Base-by-base conservation (phyloP, 108 stramenopile species). In the Conticribra guillardii region DNA sequence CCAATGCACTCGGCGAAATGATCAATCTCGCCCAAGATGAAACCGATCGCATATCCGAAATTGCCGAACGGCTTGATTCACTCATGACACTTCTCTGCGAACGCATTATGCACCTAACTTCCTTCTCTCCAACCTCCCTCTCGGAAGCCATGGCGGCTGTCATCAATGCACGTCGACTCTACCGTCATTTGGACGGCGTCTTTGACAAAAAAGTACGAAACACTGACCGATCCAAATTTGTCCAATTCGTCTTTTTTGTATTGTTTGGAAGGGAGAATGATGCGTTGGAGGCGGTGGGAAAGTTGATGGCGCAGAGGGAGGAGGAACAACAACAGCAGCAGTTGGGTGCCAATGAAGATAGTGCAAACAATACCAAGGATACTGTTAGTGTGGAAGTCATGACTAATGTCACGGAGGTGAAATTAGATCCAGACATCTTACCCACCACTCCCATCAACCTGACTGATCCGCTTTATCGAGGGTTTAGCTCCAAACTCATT, bases 161-260 rank as follows among this genome's bases (percentile, higher is more conserved):
- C 19, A 49, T 73, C 26, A 68, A 68, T 45, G 79, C 79, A 49
- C 34, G 79, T 54, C 26, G 78, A 16, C 79, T 86, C 27, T 61
- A 76, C 46, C 64, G 77, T 28, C 71, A 73, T 51, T 47, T 80
- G 33, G 61, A 73, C 33, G 72, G 44, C 4, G 74, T 83, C 1
- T 96, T 98, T 81, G 94, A 96, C 33, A 82, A 67, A 28, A 75
- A 82, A 30, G 87, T 98, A 17, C 54, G 98, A 27, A 89, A 88
- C 44, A 97, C 98, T 22, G 90, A 97, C 83, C 87, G 96, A 50
- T 94, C 90, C 54, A 99, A 99, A 70, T 98, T 93, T 82, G 97
- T 97, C 3, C 98, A 98, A 64, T 99, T 97, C 60, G 72, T 89
- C 26, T 81, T 97, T 22, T 90, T 99, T 62, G 84, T 87, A 47